Conservation (phyloP, 768 basidiomycete genomes). For the Sporobolomyces roseus region DNA sequence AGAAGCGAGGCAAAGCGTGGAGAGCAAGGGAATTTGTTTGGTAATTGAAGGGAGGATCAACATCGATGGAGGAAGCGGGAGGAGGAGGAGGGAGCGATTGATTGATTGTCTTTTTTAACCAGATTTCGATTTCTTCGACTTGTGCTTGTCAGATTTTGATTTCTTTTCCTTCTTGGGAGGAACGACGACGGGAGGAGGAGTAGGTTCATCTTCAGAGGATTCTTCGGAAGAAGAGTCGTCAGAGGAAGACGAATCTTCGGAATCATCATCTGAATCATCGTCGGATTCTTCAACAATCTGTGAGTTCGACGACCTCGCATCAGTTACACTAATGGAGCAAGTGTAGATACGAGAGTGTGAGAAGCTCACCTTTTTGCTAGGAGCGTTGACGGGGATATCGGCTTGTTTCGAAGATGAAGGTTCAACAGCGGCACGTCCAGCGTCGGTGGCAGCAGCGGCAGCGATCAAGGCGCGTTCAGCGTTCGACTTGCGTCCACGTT, state of each 20-base stretch:
- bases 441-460: conserved; percentile 14
- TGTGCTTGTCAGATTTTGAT: conserved; percentile 12
- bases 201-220: conserved; percentile 5
- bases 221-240: neutral
- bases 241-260: neutral
- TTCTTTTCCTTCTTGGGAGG: conserved; percentile 27
- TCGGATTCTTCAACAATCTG: conserved; percentile 7
- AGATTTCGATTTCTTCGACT: conserved; percentile 17
- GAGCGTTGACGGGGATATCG: conserved; percentile 31
- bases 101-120: too few relatives aligned
- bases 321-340: neutral
- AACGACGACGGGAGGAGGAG: conserved; percentile 12
- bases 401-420: neutral
- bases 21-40: too few relatives aligned
- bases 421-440: neutral
- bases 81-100: too few relatives aligned
- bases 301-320: neutral
- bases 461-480: conserved; percentile 23
- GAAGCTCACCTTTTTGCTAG: conserved; percentile 30
- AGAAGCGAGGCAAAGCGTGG: too few relatives aligned
- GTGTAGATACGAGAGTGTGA: neutral
- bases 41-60: too few relatives aligned
- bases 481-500: conserved; percentile 38
- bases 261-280: conserved; percentile 8
- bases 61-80: too few relatives aligned